phyloP scores from a whole-genome alignment of 2,329 filamentous ascomycete genomes.

The Albophoma yamanashiensis region DNA sequence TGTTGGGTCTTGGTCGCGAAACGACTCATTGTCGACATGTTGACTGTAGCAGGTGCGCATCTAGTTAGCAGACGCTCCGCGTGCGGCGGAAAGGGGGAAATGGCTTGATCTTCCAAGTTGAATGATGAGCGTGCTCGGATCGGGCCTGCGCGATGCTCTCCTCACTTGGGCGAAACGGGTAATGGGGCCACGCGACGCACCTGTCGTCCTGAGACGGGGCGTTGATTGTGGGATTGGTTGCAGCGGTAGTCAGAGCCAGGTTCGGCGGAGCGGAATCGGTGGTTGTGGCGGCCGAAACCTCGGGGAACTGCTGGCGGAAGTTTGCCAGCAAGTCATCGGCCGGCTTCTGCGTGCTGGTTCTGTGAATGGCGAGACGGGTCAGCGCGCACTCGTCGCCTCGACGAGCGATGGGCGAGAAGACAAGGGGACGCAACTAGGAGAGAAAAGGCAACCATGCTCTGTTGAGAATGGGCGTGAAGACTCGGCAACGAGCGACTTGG shows the following conservation, averaged over 20 bases:
- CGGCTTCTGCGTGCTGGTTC: slow-evolving; percentile 71
- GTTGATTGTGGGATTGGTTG: slow-evolving; percentile 12
- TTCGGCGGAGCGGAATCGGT: slow-evolving; percentile 30
- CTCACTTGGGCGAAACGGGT: neutral
- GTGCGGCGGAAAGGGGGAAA: neutral
- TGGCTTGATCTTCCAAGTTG: neutral
- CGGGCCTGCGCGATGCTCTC: neutral
- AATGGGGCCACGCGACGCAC: slow-evolving; percentile 13
- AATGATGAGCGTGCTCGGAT: neutral
- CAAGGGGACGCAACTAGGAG: neutral
- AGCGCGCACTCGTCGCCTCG: neutral
- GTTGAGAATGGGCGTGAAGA: neutral
- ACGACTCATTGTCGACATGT: slow-evolving; percentile 20
- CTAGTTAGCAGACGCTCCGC: neutral
- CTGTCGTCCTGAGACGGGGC: slow-evolving; percentile 13
- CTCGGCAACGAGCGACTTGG: neutral
- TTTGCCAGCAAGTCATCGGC: slow-evolving; percentile 69
- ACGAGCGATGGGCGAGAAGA: neutral
- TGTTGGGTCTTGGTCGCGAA: slow-evolving; percentile 68
- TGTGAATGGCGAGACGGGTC: slow-evolving; percentile 16
- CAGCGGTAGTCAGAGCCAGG: slow-evolving; percentile 23
- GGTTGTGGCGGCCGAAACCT: slow-evolving; percentile 44
- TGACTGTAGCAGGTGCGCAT: slow-evolving; percentile 8
- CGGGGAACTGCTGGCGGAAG: slow-evolving; percentile 75
- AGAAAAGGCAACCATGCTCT: neutral